Conservation (phyloP, 257 asterid species). For the Verbascum thapsus region DNA sequence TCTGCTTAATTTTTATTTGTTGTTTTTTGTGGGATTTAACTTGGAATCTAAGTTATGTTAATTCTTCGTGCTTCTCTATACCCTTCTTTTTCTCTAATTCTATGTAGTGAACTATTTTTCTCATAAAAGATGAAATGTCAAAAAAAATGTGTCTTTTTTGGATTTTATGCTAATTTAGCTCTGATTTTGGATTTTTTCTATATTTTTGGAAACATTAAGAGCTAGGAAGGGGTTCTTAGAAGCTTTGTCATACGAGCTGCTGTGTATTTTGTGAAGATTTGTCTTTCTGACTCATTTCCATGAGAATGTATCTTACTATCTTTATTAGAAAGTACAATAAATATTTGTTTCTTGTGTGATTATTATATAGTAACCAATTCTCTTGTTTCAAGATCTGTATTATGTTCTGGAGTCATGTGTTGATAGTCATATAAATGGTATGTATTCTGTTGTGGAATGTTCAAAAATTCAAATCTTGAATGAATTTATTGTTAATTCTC, state of each 20-base stretch:
- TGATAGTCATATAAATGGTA: not conserved
- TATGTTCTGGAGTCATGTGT: not conserved
- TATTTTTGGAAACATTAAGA: constrained; percentile 1
- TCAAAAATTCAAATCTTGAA: constrained; percentile 5
- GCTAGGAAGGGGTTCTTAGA: not conserved
- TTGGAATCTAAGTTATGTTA: constrained; percentile 36
- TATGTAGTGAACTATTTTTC: not conserved
- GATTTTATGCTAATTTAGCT: not conserved
- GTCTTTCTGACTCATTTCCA: not conserved
- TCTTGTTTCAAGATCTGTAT: not conserved
- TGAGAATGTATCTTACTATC: too few species aligned
- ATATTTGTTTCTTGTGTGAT: not conserved
- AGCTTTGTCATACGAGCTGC: constrained; percentile 6
- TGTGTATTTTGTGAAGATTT: not conserved
- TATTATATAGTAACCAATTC: not conserved
- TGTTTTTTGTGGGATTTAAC: constrained; percentile 24
- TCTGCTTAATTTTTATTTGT: not conserved
- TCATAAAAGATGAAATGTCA: too few species aligned
- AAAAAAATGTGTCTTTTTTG: too few species aligned
- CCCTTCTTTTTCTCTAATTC: not conserved
- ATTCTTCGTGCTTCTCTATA: not conserved
- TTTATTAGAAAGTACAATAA: not conserved
- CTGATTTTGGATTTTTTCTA: not conserved
- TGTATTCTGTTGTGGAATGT: not conserved
- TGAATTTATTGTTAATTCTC: not conserved